Conservation (phyloP, 106 monocot species). For the Ottelia alismoides region DNA sequence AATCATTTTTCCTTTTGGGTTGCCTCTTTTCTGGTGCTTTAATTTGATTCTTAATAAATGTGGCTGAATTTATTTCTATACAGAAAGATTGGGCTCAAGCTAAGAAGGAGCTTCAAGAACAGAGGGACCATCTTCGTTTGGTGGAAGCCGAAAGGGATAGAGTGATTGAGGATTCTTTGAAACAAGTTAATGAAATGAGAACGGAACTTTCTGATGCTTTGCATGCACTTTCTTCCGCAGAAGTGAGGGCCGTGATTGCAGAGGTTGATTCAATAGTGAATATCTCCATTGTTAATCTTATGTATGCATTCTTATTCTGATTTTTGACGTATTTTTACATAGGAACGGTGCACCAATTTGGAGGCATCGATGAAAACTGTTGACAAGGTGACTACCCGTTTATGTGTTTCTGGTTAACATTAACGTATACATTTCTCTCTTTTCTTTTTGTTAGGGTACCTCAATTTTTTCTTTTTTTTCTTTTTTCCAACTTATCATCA, state of each 20-base stretch:
- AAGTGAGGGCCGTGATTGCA: conserved; percentile 70
- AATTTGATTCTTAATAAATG: too few relatives aligned
- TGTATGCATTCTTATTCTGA: conserved; percentile 1
- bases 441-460: too few relatives aligned
- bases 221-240: conserved; percentile 69
- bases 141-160: conserved; percentile 59
- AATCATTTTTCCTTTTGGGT: too few relatives aligned
- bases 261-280: too few relatives aligned
- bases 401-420: too few relatives aligned
- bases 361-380: conserved; percentile 27
- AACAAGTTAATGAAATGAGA: conserved; percentile 66
- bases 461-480: too few relatives aligned
- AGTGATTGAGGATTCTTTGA: conserved; percentile 29
- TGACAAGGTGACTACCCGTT: conserved; percentile 16
- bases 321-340: neutral
- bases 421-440: neutral
- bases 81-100: conserved; percentile 87
- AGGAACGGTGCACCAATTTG: conserved; percentile 69
- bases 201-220: conserved; percentile 72
- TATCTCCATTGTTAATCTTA: too few relatives aligned
- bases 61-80: neutral
- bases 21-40: too few relatives aligned
- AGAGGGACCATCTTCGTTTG: conserved; percentile 53
- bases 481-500: too few relatives aligned
- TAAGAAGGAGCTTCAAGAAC: conserved; percentile 88